Base-by-base conservation (phyloP, 2,329 filamentous ascomycete genomes). In the Scortechinia acanthostroma region DNA sequence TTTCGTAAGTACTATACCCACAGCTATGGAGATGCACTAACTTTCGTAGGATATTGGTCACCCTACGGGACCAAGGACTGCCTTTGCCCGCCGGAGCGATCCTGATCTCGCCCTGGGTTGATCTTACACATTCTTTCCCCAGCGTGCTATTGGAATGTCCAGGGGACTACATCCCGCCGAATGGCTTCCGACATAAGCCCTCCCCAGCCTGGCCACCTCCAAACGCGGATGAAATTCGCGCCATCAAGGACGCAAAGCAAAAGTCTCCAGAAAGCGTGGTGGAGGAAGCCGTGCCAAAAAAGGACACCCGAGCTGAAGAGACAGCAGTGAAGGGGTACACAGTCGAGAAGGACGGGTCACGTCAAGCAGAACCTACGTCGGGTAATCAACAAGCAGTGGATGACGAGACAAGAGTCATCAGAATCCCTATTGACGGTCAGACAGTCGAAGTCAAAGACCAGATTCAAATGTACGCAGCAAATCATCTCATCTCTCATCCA, bases 111-210 rank as follows among this genome's bases (percentile, higher is more conserved):
- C 93, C 93, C 1, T 98, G 93, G 93, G 90, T 91, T 5, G 93
- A 98, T 59, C 68, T 97, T 45, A 95, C 89, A 0, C 91, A 97
- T 59, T 96, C 91, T 0, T 97, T 97, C 51, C 93, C 93, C 0
- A 96, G 91, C 52, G 76, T 95, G n/a, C 76, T 79, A 2, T 77
- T 72, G 3, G 79, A 89, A 33, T 81, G 78, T 43, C 77, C 79
- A 1, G 64, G 88, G 43, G 93, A 98, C 59, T 97, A 96, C 54
- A 91, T 98, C 23, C 93, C 93, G 3, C 67, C 82, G 1, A 75
- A 84, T 52, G 93, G 93, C 0, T 97, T 98, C 55, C 83, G 94
- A 51, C 90, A 97, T 54, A 89, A 86, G 54, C 93, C 91, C 0
- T 95, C 89, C 0, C 70, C 77, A 45, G 81, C 86, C n/a, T 98